These are phyloP conservation scores for Phytopythium delawarense DNA, from an alignment of 352 stramenopile species.

Conservation along the genomic window DNA sequence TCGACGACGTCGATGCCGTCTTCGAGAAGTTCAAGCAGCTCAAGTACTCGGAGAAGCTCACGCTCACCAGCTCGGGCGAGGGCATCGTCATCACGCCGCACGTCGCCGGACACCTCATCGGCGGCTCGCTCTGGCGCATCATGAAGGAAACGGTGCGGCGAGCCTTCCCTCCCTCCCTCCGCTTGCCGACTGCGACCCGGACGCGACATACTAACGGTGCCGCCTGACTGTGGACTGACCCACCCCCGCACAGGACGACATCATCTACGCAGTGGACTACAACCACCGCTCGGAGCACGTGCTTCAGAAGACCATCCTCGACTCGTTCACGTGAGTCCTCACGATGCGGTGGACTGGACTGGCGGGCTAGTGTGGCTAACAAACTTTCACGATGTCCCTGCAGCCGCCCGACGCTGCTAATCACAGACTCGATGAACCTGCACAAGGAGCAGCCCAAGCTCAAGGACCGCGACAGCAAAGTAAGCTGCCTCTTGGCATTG, in stretches of 20 bases:
- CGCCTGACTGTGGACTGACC: background rate
- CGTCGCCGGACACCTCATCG: slow-evolving; percentile 92
- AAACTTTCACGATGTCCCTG: background rate
- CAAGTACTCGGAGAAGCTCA: slow-evolving; percentile 94
- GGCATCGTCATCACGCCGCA: slow-evolving; percentile 93
- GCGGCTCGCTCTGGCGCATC: slow-evolving; percentile 92
- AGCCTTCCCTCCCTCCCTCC: background rate
- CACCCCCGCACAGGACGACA: slow-evolving; percentile 67
- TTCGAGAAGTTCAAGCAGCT: slow-evolving; percentile 92
- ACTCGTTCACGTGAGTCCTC: slow-evolving; percentile 82
- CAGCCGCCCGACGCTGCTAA: slow-evolving; percentile 80
- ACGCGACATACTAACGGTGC: background rate
- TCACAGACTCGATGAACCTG: slow-evolving; percentile 88
- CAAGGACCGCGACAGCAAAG: slow-evolving; percentile 85
- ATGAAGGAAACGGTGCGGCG: slow-evolving; percentile 88
- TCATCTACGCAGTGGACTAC: slow-evolving; percentile 91
- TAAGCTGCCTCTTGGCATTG: slow-evolving; percentile 8
- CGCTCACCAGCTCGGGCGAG: slow-evolving; percentile 76
- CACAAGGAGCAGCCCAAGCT: slow-evolving; percentile 84
- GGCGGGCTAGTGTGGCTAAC: background rate
- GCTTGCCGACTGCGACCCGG: background rate
- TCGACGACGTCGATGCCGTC: slow-evolving; percentile 93
- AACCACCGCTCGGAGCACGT: slow-evolving; percentile 95
- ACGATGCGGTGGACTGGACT: background rate
- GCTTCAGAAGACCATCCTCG: slow-evolving; percentile 91